Conservation (phyloP, 192 early-diverging fungal species). For the Cetraspora pellucida region DNA sequence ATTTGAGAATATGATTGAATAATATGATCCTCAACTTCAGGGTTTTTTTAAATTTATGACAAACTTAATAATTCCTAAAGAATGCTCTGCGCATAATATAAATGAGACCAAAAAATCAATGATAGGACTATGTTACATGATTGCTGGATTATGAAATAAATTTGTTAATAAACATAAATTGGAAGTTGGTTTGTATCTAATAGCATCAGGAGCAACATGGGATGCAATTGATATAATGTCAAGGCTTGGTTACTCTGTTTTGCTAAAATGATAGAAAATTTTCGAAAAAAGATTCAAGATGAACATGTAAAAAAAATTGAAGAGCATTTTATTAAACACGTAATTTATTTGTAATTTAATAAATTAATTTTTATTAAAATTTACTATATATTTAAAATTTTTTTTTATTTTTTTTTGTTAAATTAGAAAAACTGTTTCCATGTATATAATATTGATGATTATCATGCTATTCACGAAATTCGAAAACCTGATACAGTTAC, state of each 20-base stretch:
- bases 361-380: no score
- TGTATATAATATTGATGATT: conserved; percentile 7
- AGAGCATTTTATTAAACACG: conserved; percentile 1
- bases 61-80: neutral
- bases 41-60: conserved; percentile 1
- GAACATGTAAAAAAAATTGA: neutral
- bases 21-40: neutral
- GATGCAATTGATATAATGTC: conserved; percentile 9
- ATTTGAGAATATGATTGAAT: neutral
- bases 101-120: neutral
- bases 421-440: neutral
- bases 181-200: no score
- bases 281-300: neutral
- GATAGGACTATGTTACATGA: neutral
- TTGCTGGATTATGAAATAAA: neutral
- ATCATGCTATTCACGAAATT: neutral
- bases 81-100: neutral
- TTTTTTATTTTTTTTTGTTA: neutral
- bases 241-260: neutral
- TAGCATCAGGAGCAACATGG: neutral
- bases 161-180: no score
- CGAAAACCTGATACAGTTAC: neutral
- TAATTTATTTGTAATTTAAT: neutral
- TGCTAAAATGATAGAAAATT: neutral
- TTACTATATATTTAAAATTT: neutral